These are phyloP conservation scores for Tetrahymena elliotti DNA, from an alignment of 73 alveolate species.

Conservation along the genomic window DNA sequence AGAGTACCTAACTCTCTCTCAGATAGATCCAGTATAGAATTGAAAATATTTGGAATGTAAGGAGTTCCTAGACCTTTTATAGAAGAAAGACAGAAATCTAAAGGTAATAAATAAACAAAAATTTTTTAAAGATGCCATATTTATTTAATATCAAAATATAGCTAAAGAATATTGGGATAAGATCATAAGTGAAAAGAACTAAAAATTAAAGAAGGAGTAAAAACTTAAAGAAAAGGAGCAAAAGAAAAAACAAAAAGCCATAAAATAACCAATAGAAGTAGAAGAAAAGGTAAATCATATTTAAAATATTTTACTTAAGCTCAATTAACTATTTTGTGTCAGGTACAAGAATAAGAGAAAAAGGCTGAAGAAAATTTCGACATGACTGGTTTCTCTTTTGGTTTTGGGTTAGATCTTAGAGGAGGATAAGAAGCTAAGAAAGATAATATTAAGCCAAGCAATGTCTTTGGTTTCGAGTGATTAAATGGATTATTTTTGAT, in stretches of 20 bases:
- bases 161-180: slow-evolving; percentile 49
- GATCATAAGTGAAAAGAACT: slow-evolving; percentile 28
- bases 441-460: background rate
- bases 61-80: slow-evolving; percentile 95
- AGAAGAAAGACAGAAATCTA: slow-evolving; percentile 65
- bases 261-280: background rate
- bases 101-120: slow-evolving; percentile 26
- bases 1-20: slow-evolving; percentile 97
- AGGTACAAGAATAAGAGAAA: background rate
- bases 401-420: background rate
- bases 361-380: background rate
- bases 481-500: background rate
- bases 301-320: background rate
- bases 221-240: slow-evolving; percentile 18
- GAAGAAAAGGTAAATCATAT: background rate
- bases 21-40: slow-evolving; percentile 95
- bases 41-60: slow-evolving; percentile 98
- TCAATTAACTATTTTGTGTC: background rate
- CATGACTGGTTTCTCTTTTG: background rate
- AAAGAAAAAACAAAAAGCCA: slow-evolving; percentile 1
- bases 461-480: background rate
- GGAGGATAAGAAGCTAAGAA: background rate
- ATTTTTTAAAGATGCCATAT: too few relatives aligned
- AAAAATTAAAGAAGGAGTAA: slow-evolving; percentile 17
- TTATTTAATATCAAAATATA: slow-evolving; percentile 13